These are phyloP conservation scores for Arthroderma uncinatum DNA, from an alignment of 2,329 filamentous ascomycete species.

Conservation along the genomic window DNA sequence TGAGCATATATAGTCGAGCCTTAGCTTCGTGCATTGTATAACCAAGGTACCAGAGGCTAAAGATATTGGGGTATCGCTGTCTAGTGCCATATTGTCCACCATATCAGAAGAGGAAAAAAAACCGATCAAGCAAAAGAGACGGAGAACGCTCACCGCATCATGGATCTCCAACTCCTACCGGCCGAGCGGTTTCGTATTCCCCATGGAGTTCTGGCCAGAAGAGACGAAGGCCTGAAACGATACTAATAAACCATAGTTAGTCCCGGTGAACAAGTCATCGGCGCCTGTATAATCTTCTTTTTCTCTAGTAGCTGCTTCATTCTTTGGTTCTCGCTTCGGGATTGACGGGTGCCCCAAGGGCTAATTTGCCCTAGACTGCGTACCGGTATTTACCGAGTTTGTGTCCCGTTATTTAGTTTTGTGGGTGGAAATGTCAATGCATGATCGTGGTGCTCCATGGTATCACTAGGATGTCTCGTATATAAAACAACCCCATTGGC, in stretches of 20 bases:
- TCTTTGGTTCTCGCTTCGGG: slow-evolving; percentile 1
- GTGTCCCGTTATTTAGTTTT: neutral
- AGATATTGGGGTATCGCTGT: neutral
- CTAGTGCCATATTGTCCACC: neutral
- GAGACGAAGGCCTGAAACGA: neutral
- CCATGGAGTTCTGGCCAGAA: neutral
- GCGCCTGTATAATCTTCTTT: neutral
- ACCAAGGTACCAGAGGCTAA: too few relatives aligned
- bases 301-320: neutral
- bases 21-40: too few relatives aligned
- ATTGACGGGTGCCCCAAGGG: neutral
- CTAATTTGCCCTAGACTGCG: neutral
- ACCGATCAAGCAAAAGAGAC: neutral
- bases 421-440: neutral
- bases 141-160: neutral
- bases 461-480: neutral
- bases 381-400: neutral
- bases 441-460: neutral
- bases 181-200: neutral
- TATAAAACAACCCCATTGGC: slow-evolving; percentile 4
- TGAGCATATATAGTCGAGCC: too few relatives aligned
- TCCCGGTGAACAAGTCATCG: neutral
- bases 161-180: neutral
- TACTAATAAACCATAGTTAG: neutral
- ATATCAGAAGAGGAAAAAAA: neutral